Base-by-base conservation (phyloP, 1,284 basidiomycete species). In the Tetrapyrgos nigripes region DNA sequence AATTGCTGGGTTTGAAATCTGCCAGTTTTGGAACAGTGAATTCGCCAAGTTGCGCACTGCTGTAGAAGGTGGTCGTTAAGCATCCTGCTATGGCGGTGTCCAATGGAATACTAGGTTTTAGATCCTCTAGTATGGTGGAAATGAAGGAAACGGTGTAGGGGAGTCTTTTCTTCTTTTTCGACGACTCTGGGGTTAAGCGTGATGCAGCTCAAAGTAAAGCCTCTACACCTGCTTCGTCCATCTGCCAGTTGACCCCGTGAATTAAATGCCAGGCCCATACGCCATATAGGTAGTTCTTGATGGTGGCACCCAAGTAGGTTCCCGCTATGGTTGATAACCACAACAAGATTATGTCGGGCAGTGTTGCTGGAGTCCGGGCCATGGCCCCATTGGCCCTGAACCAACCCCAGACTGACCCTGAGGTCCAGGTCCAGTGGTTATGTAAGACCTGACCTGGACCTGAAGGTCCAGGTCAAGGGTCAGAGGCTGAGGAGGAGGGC, bases 1-100 rank as follows among this genome's bases (percentile, higher is more conserved):
- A n/a, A n/a, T n/a, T n/a, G n/a, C n/a, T n/a, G n/a, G n/a, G n/a
- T n/a, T n/a, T n/a, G n/a, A n/a, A n/a, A n/a, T n/a, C n/a, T n/a
- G n/a, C n/a, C n/a, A n/a, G n/a, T n/a, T n/a, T n/a, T n/a, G n/a
- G n/a, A n/a, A n/a, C n/a, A n/a, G n/a, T n/a, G n/a, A n/a, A n/a
- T n/a, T n/a, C n/a, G n/a, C 1, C 68, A 11, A 27, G 59, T 21
- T 26, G 60, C 19, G 73, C 68, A 0, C 67, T 59, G 0, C 62
- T 57, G 26, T 65, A 80, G 62, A 80, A 79, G 9, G 59, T 55
- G 0, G 71, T 69, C 0, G 73, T 74, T 0, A 74, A 23, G 54
- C 62, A 52, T 63, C 43, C 40, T 52, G 49, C 5, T 49, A 74
- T 48, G 6, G 21, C 21, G 23, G 44, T 9, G 27, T 47, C 27